A percentile compares a stretch with the other conserved stretches of the same genome.
Conservation (phyloP, 2,329 filamentous ascomycete species). For the Neonectria sp. region DNA sequence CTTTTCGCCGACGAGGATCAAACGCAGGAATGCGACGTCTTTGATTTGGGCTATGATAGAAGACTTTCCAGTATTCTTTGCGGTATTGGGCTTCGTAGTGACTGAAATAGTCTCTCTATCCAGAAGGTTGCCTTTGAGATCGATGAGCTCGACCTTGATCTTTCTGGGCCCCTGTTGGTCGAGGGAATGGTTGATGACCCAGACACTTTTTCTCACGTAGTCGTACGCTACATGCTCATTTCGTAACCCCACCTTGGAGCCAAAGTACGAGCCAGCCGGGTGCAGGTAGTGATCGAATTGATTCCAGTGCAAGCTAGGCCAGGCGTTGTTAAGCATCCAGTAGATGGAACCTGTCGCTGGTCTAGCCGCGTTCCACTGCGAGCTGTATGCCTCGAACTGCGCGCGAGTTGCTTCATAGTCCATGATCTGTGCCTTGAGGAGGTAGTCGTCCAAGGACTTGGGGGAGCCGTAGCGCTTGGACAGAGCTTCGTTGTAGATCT, state of each 20-base stretch:
- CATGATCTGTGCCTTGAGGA: conserved; percentile 72
- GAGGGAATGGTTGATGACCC: conserved; percentile 66
- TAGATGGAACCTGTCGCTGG: conserved; percentile 75
- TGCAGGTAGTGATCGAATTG: conserved; percentile 75
- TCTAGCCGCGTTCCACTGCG: conserved; percentile 63
- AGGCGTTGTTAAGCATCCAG: conserved; percentile 78
- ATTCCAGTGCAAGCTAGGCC: conserved; percentile 77
- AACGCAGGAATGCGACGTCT: not conserved
- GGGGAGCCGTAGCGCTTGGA: conserved; percentile 65
- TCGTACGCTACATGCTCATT: conserved; percentile 71
- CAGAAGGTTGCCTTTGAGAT: too few species aligned
- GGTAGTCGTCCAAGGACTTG: conserved; percentile 68
- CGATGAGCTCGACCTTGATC: too few species aligned
- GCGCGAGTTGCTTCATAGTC: conserved; percentile 76
- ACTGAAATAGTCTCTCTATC: too few species aligned
- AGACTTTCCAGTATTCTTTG: not conserved
- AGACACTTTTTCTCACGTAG: conserved; percentile 62
- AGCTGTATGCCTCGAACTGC: conserved; percentile 70
- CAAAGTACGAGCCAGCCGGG: conserved; percentile 72
- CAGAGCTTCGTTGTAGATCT: too few species aligned
- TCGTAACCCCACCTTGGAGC: conserved; percentile 66
- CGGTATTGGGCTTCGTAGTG: too few species aligned
- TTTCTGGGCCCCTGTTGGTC: too few species aligned
- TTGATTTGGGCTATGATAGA: not conserved
- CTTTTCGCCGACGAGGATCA: not conserved